These are phyloP conservation scores for Lathyrus tuberosus DNA, from an alignment of 306 rosid genomes.

Conservation along the genomic window DNA sequence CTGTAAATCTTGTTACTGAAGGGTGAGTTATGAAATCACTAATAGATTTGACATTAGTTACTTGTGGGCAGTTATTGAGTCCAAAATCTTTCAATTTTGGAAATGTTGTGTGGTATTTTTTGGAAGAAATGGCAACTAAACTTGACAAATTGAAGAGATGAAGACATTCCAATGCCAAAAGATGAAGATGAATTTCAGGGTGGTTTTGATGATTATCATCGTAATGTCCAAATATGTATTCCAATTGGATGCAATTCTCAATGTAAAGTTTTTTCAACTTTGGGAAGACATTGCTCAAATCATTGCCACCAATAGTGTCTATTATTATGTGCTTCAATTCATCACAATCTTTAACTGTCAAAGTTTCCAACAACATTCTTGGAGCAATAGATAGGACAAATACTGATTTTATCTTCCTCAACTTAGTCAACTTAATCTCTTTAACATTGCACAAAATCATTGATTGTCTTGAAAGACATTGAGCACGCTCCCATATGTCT, in stretches of 20 bases:
- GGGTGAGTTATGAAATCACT: background rate
- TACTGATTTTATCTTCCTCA: too few relatives aligned
- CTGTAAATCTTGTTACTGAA: background rate
- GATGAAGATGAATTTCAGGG: background rate
- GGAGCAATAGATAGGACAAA: too few relatives aligned
- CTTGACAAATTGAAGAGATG: fast-evolving
- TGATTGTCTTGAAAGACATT: constrained; percentile 5
- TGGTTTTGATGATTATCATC: background rate
- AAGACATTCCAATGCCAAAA: background rate
- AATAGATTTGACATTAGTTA: background rate
- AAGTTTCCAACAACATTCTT: constrained; percentile 1
- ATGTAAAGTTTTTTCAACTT: fast-evolving
- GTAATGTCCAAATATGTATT: constrained; percentile 6
- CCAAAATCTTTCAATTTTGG: background rate
- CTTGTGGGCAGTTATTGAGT: fast-evolving
- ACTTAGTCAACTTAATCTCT: too few relatives aligned
- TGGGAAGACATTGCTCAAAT: background rate
- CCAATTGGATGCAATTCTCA: background rate
- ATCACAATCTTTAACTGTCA: background rate
- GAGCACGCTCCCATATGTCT: background rate
- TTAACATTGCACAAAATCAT: too few relatives aligned
- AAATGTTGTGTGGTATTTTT: background rate
- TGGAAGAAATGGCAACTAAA: background rate
- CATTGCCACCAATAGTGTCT: background rate
- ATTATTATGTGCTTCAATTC: constrained; percentile 8